phyloP scores from a whole-genome alignment of 345 rosid genomes.

The Cardiospermum halicacabum region DNA sequence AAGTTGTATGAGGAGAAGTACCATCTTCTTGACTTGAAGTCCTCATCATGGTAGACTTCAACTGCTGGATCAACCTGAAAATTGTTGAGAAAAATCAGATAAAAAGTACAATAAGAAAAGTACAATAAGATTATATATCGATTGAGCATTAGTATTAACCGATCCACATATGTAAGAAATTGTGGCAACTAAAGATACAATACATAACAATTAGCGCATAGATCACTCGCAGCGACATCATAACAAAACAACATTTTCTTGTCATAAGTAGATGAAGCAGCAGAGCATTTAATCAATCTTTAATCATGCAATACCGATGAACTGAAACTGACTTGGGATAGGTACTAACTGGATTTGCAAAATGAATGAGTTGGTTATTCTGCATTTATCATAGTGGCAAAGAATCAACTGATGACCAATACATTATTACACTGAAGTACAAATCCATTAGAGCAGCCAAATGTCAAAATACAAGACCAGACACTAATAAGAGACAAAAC shows the following conservation, averaged over 20 bases:
- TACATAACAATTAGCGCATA: neutral
- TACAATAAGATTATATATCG: no score
- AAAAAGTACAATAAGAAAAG: neutral
- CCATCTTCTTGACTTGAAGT: conserved; percentile 76
- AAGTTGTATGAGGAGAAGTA: conserved; percentile 64
- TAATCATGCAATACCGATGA: neutral
- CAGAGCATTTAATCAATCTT: neutral
- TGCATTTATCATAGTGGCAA: neutral
- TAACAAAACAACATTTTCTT: neutral
- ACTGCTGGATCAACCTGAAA: conserved; percentile 67
- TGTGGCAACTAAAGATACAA: neutral
- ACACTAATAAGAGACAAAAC: neutral
- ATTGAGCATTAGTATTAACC: no score
- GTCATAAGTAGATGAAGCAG: neutral
- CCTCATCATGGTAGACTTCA: conserved; percentile 80
- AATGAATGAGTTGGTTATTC: neutral
- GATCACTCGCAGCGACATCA: neutral
- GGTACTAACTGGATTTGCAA: neutral
- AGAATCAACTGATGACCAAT: neutral
- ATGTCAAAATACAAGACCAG: neutral
- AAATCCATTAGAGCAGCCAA: neutral
- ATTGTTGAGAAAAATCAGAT: neutral
- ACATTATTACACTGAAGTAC: neutral
- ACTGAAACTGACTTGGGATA: neutral
- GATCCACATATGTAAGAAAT: no score